Base-by-base conservation (phyloP, 2,329 filamentous ascomycete species). In the Aspergillus neoniger region DNA sequence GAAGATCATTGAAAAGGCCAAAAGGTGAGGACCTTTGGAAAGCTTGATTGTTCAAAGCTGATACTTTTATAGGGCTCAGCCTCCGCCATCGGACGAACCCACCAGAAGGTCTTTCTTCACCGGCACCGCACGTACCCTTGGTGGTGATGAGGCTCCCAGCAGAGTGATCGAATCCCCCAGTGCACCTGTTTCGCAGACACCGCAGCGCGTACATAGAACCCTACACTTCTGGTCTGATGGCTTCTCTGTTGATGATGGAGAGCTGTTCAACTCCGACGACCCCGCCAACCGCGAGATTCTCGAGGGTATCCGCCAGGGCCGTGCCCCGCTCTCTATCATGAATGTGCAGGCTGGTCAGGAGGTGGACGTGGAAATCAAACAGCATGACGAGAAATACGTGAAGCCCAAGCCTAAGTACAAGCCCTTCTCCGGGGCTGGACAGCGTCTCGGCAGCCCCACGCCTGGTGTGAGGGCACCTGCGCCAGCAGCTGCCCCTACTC, bases 141-240 rank as follows among this genome's bases (percentile, higher is more conserved):
- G 86, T 58, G 86, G 86, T 62, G 86, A 89, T 64, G 86, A 88
- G 67, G 77, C 83, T 19, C 85, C 85, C 15, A 87, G 85, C 61
- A 79, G 80, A 58, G 76, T 85, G 14, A 81, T 88, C 56, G 80
- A 82, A 53, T 81, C 84, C 65, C 81, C 85, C 15, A 76, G 71
- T 23, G 76, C 77, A 14, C 75, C 78, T 56, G 67, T 72, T 17
- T 70, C 77, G 25, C 76, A 75, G 55, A 74, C 73, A 12, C 74
- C 80, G n/a, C 77, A 80, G 60, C 82, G 83, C 25, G 85, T 86
- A 23, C 81, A 81, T 41, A 81, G 86, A 58, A 84, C 81, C 23
- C 80, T 89, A 44, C 85, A 89, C 67, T 83, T 89, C 65, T 89
- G 86, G 86, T 78, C 81, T 5, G 85, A 89, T 70, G 86, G 86